Percentiles rank a stretch among this genome's conserved stretches.
These are phyloP conservation scores for Aspergillus chevalieri DNA, from an alignment of 2,329 filamentous ascomycete species.

Conservation along the genomic window DNA sequence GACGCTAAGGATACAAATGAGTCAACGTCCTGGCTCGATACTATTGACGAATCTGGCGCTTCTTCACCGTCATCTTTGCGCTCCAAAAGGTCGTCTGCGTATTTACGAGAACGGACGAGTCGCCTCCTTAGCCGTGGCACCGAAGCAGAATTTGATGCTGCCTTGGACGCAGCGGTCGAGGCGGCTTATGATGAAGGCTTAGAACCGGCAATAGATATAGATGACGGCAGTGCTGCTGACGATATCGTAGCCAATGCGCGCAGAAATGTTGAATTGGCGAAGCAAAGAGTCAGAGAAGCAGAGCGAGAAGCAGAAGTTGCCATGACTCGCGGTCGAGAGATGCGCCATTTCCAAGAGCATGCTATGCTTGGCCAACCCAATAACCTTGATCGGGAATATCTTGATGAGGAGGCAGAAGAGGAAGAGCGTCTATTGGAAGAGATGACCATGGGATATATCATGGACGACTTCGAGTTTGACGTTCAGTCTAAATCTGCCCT, in stretches of 20 bases:
- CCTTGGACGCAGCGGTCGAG: slow-evolving; percentile 89
- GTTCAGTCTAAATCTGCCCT: slow-evolving; percentile 61
- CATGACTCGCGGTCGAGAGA: slow-evolving; percentile 56
- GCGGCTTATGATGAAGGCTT: slow-evolving; percentile 91
- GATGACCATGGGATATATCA: slow-evolving; percentile 74
- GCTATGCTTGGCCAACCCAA: slow-evolving; percentile 13
- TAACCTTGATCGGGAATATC: slow-evolving; percentile 39
- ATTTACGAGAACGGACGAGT: slow-evolving; percentile 63
- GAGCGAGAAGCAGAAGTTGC: slow-evolving; percentile 63
- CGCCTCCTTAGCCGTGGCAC: slow-evolving; percentile 64
- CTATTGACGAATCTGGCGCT: slow-evolving; percentile 80
- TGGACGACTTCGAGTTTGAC: slow-evolving; percentile 76
- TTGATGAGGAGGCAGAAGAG: slow-evolving; percentile 63
- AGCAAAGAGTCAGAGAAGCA: slow-evolving; percentile 67
- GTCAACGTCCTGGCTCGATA: slow-evolving; percentile 88
- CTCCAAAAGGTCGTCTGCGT: slow-evolving; percentile 68
- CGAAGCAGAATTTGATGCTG: slow-evolving; percentile 87
- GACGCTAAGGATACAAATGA: slow-evolving; percentile 58
- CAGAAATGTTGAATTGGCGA: slow-evolving; percentile 66
- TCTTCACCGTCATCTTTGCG: slow-evolving; percentile 75
- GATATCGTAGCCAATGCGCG: slow-evolving; percentile 47
- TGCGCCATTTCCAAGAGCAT: slow-evolving; percentile 39
- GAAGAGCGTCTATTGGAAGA: slow-evolving; percentile 75
- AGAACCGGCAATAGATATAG: slow-evolving; percentile 54
- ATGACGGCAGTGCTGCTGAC: slow-evolving; percentile 23